Evolutionary conservation across 108 stramenopile species (phyloP).

Genomic region (Nitzschia sp.): DNA sequence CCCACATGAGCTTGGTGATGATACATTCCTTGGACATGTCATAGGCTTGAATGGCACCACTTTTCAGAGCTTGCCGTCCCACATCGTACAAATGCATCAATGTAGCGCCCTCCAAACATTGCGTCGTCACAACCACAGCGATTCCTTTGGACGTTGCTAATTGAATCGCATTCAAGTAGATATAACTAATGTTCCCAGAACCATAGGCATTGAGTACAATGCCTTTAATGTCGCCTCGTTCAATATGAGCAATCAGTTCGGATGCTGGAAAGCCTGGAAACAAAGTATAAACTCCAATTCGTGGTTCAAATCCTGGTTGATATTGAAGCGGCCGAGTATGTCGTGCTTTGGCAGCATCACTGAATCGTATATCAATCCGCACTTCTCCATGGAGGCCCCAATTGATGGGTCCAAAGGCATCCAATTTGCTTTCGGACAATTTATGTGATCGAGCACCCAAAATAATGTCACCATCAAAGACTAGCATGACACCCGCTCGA

Average conservation of each 20-base stretch:
- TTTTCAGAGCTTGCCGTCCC: constrained; percentile 53
- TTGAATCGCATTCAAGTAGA: constrained; percentile 50
- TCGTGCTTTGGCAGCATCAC: constrained; percentile 50
- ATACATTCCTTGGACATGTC: constrained; percentile 91
- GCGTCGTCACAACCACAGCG: constrained; percentile 76
- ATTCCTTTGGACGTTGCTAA: constrained; percentile 57
- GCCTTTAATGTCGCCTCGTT: constrained; percentile 44
- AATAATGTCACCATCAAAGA: constrained; percentile 76
- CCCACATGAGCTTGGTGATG: constrained; percentile 58
- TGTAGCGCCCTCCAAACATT: constrained; percentile 81
- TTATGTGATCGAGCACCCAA: constrained; percentile 76
- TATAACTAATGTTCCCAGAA: constrained; percentile 78
- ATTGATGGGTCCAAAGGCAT: constrained; percentile 37
- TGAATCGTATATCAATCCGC: constrained; percentile 26
- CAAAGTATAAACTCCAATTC: constrained; percentile 62
- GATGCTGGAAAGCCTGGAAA: constrained; percentile 87
- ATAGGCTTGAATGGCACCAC: constrained; percentile 74
- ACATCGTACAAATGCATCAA: constrained; percentile 81
- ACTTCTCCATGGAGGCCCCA: constrained; percentile 54
- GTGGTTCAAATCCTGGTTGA: constrained; percentile 76
- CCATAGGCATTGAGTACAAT: constrained; percentile 87
- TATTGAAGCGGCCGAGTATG: constrained; percentile 62
- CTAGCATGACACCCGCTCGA: constrained; percentile 75
- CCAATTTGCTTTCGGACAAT: constrained; percentile 34
- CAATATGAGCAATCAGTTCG: constrained; percentile 36